phyloP scores from a whole-genome alignment of 2,329 filamentous ascomycete species.

The Coleophoma cylindrospora region DNA sequence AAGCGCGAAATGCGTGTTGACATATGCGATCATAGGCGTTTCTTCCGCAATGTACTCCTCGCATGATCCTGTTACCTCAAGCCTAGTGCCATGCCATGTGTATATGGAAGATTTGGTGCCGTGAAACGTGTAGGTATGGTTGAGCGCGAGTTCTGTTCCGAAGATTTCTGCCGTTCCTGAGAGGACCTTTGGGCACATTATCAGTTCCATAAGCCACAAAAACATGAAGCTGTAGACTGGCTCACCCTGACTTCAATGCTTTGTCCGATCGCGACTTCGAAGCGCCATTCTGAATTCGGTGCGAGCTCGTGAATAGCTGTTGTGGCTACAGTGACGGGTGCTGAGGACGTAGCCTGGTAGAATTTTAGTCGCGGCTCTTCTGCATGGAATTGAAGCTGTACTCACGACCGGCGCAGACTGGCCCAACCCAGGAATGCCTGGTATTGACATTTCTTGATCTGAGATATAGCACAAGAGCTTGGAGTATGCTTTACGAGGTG shows the following conservation, averaged over 20 bases:
- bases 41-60: slow-evolving; percentile 67
- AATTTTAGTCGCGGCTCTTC: slow-evolving; percentile 9
- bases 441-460: slow-evolving; percentile 57
- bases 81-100: slow-evolving; percentile 84
- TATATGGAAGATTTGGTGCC: slow-evolving; percentile 83
- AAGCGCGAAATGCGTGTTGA: slow-evolving; percentile 86
- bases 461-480: background rate
- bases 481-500: slow-evolving; percentile 3
- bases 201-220: background rate
- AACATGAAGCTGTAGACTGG: slow-evolving; percentile 4
- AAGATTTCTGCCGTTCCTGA: slow-evolving; percentile 88
- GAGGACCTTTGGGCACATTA: slow-evolving; percentile 51
- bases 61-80: slow-evolving; percentile 64
- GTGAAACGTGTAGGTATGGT: slow-evolving; percentile 74
- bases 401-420: slow-evolving; percentile 58
- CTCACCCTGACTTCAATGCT: slow-evolving; percentile 47
- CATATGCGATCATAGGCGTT: slow-evolving; percentile 73
- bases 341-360: slow-evolving; percentile 16
- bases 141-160: slow-evolving; percentile 83
- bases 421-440: slow-evolving; percentile 69
- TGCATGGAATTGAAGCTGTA: background rate
- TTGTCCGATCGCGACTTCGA: slow-evolving; percentile 58
- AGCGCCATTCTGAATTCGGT: slow-evolving; percentile 72
- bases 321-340: slow-evolving; percentile 27
- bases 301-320: slow-evolving; percentile 47